Evolutionary conservation across 768 basidiomycete genomes (phyloP).

Genomic region (Goffeauzyma gilvescens): DNA sequence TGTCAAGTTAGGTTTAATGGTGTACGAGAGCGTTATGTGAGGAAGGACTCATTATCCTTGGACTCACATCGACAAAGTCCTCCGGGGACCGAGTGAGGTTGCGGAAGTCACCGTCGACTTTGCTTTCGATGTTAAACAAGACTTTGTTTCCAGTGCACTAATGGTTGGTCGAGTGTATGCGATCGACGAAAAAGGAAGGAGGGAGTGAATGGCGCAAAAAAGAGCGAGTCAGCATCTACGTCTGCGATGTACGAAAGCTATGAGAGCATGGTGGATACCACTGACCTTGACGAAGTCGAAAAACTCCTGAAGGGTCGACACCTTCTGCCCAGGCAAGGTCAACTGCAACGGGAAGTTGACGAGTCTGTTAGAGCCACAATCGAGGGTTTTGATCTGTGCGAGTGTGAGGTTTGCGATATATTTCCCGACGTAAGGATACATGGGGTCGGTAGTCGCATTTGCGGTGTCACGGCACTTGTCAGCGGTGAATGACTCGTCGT

Average conservation of each 20-base stretch:
- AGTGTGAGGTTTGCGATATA: slow-evolving; percentile 57
- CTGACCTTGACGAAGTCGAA: slow-evolving; percentile 60
- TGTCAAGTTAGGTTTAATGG: background rate
- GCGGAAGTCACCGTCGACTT: slow-evolving; percentile 18
- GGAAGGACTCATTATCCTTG: slow-evolving; percentile 2
- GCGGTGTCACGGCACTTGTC: slow-evolving; percentile 52
- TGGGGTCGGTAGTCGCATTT: slow-evolving; percentile 34
- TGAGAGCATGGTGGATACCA: too few species aligned
- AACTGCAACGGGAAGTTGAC: slow-evolving; percentile 26
- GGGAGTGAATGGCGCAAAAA: too few species aligned
- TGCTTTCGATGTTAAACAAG: slow-evolving; percentile 52
- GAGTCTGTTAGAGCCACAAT: slow-evolving; percentile 55
- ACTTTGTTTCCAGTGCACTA: slow-evolving; percentile 49
- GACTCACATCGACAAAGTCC: slow-evolving; percentile 22
- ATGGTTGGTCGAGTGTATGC: too few species aligned
- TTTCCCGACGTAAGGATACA: slow-evolving; percentile 26
- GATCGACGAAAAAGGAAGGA: too few species aligned
- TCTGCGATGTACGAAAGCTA: too few species aligned
- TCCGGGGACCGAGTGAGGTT: slow-evolving; percentile 21
- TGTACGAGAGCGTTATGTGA: slow-evolving; percentile 1
- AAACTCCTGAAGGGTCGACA: slow-evolving; percentile 54
- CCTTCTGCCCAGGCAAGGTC: slow-evolving; percentile 42
- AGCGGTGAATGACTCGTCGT: slow-evolving; percentile 46
- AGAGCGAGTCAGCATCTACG: too few species aligned
- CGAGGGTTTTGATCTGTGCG: slow-evolving; percentile 57